Evolutionary conservation across 805 yeast genomes (phyloP).

Genomic region (Candida oleophila): DNA sequence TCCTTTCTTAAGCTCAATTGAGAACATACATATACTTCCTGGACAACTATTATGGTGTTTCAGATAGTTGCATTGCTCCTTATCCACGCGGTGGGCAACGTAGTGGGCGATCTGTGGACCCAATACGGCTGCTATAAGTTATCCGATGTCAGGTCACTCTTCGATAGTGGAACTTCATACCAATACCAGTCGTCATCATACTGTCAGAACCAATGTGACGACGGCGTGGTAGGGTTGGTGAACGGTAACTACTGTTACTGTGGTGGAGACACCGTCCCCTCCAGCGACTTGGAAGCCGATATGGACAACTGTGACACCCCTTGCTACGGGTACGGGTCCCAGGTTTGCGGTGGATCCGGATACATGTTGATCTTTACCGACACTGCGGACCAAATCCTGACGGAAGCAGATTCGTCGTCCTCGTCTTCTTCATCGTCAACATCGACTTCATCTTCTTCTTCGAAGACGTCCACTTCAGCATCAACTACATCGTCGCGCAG

Average conservation of each 20-base stretch:
- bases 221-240: slow-evolving; percentile 32
- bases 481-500: slow-evolving; percentile 8
- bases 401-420: slow-evolving; percentile 10
- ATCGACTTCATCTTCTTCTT: slow-evolving; percentile 8
- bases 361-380: slow-evolving; percentile 32
- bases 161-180: slow-evolving; percentile 43
- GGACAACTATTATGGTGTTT: too few species aligned
- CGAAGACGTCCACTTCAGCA: slow-evolving; percentile 11
- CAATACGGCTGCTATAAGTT: slow-evolving; percentile 24
- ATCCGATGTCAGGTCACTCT: slow-evolving; percentile 29
- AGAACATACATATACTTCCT: too few species aligned
- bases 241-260: slow-evolving; percentile 41
- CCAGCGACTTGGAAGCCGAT: slow-evolving; percentile 26
- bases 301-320: slow-evolving; percentile 26
- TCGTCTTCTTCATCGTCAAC: slow-evolving; percentile 9
- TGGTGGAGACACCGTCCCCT: slow-evolving; percentile 28
- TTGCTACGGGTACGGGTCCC: slow-evolving; percentile 37
- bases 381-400: slow-evolving; percentile 9
- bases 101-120: slow-evolving; percentile 9
- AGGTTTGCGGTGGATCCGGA: slow-evolving; percentile 38
- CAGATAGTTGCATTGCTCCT: not conserved
- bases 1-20: not conserved
- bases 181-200: slow-evolving; percentile 58
- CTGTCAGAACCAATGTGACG: slow-evolving; percentile 56
- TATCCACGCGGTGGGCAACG: not conserved